phyloP scores from a whole-genome alignment of 2,329 filamentous ascomycete species.

The Fusarium xyrophilum region DNA sequence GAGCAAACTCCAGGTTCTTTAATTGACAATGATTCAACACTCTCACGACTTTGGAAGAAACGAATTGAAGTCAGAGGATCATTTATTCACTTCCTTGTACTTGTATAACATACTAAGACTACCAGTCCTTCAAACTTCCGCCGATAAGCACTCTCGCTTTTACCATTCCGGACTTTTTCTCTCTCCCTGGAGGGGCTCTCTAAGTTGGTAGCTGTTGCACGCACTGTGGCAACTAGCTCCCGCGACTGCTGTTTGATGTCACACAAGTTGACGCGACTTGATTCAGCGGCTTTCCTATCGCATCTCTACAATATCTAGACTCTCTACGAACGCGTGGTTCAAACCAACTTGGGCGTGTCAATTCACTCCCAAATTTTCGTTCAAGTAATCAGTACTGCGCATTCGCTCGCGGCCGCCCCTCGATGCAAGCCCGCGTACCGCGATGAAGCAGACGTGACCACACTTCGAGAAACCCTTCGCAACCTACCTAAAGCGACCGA shows the following conservation, averaged over 20 bases:
- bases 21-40: not conserved
- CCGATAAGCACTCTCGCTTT: not conserved
- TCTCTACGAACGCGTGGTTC: constrained; percentile 16
- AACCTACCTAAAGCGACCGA: constrained; percentile 36
- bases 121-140: too few relatives aligned
- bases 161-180: not conserved
- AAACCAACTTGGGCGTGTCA: not conserved
- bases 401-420: constrained; percentile 6
- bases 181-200: not conserved
- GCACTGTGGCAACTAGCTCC: constrained; percentile 42
- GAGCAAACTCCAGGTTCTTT: not conserved
- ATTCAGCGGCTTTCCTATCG: constrained; percentile 16
- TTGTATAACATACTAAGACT: not conserved
- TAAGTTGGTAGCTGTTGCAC: constrained; percentile 28
- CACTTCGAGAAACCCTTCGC: constrained; percentile 35
- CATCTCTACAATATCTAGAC: constrained; percentile 8
- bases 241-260: constrained; percentile 39
- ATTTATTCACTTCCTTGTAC: not conserved
- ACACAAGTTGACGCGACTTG: constrained; percentile 38
- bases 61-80: not conserved
- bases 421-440: constrained; percentile 35
- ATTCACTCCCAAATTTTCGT: not conserved
- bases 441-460: constrained; percentile 38
- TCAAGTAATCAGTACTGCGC: not conserved
- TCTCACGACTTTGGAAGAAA: not conserved